A percentile compares a stretch with the other conserved stretches of the same genome.
These are phyloP conservation scores for Magnusiomyces fungicola DNA, from an alignment of 1,139 yeast species.

Conservation along the genomic window DNA sequence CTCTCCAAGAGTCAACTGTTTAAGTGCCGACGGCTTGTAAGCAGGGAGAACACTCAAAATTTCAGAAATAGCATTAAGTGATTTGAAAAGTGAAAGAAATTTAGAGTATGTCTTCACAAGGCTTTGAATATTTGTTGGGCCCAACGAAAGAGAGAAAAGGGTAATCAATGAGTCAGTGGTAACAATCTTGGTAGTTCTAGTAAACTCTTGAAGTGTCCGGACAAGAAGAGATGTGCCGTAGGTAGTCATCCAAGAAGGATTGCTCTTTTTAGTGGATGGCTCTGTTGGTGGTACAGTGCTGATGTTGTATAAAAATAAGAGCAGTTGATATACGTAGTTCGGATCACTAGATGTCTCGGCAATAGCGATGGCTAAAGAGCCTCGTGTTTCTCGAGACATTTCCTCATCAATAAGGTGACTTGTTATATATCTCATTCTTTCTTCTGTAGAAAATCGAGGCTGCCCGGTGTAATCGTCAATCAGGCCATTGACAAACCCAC, in stretches of 20 bases:
- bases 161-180: slow-evolving; percentile 20
- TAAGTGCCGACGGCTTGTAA: neutral
- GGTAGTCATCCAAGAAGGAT: slow-evolving; percentile 11
- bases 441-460: slow-evolving; percentile 8
- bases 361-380: neutral
- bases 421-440: slow-evolving; percentile 7
- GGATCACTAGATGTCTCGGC: slow-evolving; percentile 7
- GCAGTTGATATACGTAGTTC: neutral
- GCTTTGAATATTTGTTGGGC: neutral
- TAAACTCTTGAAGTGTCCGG: slow-evolving; percentile 18
- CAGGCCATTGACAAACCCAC: slow-evolving; percentile 7
- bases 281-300: neutral
- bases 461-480: slow-evolving; percentile 10
- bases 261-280: neutral
- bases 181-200: slow-evolving; percentile 16
- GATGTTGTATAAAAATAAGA: neutral
- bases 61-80: slow-evolving; percentile 1
- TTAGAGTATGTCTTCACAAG: neutral
- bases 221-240: slow-evolving; percentile 19
- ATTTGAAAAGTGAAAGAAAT: neutral
- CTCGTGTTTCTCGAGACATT: slow-evolving; percentile 3
- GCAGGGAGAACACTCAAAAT: slow-evolving; percentile 2
- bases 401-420: slow-evolving; percentile 5
- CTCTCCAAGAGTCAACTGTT: neutral
- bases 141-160: slow-evolving; percentile 14